phyloP scores from a whole-genome alignment of 371 early-diverging fungal species.

The Zopfochytrium polystomum region DNA sequence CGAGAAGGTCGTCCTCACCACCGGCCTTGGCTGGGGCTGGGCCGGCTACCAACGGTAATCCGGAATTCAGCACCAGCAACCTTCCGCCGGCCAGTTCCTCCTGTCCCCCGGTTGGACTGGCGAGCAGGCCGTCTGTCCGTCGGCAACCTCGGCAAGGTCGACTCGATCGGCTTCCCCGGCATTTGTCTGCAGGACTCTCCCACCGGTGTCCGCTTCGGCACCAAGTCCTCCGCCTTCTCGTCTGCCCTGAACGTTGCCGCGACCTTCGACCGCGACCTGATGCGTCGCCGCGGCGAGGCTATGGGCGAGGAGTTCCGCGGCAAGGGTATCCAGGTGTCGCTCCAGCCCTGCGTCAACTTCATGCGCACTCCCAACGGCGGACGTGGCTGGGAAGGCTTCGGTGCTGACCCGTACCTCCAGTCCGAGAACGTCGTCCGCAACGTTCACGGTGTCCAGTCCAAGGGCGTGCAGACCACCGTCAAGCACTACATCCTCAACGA shows the following conservation, averaged over 20 bases:
- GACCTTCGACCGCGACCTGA: conserved; percentile 53
- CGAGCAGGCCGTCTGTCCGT: conserved; percentile 27
- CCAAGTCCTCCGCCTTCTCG: conserved; percentile 45
- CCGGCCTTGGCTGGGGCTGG: conserved; percentile 48
- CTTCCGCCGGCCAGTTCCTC: neutral
- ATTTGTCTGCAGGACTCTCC: conserved; percentile 60
- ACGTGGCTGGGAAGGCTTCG: conserved; percentile 59
- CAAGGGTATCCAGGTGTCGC: conserved; percentile 33
- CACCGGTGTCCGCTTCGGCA: conserved; percentile 45
- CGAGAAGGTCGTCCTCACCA: conserved; percentile 35
- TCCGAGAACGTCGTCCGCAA: conserved; percentile 12
- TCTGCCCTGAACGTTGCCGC: conserved; percentile 53
- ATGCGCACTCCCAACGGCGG: conserved; percentile 51
- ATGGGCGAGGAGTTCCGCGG: conserved; percentile 55
- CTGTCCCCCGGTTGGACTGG: neutral
- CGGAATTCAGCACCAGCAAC: neutral
- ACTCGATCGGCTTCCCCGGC: conserved; percentile 42
- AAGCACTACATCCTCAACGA: too few relatives aligned
- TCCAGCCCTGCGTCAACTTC: conserved; percentile 34
- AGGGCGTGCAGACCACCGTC: conserved; percentile 38
- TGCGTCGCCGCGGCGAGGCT: conserved; percentile 45
- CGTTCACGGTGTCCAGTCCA: conserved; percentile 35
- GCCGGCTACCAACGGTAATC: neutral
- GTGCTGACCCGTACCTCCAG: conserved; percentile 61
- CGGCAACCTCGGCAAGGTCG: conserved; percentile 43